These are phyloP conservation scores for Yamadazyma takamatsuzukensis DNA, from an alignment of 805 yeast species.

Conservation along the genomic window DNA sequence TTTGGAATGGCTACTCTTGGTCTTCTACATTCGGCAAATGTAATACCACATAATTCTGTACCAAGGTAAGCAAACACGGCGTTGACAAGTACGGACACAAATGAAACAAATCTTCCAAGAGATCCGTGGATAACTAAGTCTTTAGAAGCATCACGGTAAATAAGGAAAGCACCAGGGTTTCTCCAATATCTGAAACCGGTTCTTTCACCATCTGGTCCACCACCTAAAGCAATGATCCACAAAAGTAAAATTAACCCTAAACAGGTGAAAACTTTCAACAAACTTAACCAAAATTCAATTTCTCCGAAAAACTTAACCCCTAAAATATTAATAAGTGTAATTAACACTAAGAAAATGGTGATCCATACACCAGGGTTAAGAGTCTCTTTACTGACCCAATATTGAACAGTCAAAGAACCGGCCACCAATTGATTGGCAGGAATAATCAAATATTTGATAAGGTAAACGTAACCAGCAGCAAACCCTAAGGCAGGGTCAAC, in stretches of 20 bases:
- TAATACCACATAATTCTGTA: constrained; percentile 66
- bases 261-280: constrained; percentile 62
- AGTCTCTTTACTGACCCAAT: constrained; percentile 45
- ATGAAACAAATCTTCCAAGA: constrained; percentile 58
- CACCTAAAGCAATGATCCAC: constrained; percentile 69
- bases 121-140: constrained; percentile 35
- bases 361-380: constrained; percentile 60
- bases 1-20: constrained; percentile 66
- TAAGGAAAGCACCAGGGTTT: constrained; percentile 60
- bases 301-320: constrained; percentile 54
- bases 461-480: constrained; percentile 64
- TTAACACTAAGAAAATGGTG: constrained; percentile 42
- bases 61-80: constrained; percentile 72
- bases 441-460: constrained; percentile 50
- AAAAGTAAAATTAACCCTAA: constrained; percentile 63
- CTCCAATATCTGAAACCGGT: constrained; percentile 71
- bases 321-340: constrained; percentile 39
- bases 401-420: constrained; percentile 50
- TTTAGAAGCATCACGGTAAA: constrained; percentile 42
- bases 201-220: constrained; percentile 72
- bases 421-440: constrained; percentile 67
- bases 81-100: constrained; percentile 57
- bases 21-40: constrained; percentile 69
- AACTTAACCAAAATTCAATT: constrained; percentile 61
- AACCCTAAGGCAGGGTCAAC: constrained; percentile 66